These are phyloP conservation scores for Paspalum notatum DNA, from an alignment of 176 grass and related monocot species.

Conservation along the genomic window DNA sequence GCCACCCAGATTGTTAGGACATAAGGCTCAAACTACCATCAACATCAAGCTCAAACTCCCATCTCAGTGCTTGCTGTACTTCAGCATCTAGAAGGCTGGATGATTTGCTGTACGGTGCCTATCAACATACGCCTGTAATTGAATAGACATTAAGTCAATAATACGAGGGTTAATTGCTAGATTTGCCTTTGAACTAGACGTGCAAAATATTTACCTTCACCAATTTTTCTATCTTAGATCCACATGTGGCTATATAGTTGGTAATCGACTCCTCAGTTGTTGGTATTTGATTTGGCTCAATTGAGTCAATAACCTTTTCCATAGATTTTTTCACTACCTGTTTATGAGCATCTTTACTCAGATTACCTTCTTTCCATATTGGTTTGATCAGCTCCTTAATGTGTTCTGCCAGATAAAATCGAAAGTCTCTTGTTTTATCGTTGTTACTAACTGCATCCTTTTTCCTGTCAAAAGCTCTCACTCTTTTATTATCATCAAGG, in stretches of 20 bases:
- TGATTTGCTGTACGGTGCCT: conserved; percentile 32
- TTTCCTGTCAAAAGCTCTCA: conserved; percentile 41
- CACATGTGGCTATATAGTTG: conserved; percentile 43
- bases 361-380: conserved; percentile 61
- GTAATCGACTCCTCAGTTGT: conserved; percentile 42
- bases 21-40: conserved; percentile 24
- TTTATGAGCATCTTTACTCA: conserved; percentile 72
- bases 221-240: conserved; percentile 63
- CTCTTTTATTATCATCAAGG: conserved; percentile 34
- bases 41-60: conserved; percentile 18
- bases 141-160: conserved; percentile 29
- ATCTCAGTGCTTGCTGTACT: conserved; percentile 10
- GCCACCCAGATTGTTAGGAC: conserved; percentile 13
- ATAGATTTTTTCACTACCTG: conserved; percentile 64
- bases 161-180: conserved; percentile 24
- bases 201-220: conserved; percentile 58
- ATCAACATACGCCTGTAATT: conserved; percentile 58
- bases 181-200: conserved; percentile 1
- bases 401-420: conserved; percentile 63
- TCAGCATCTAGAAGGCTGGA: conserved; percentile 30
- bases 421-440: conserved; percentile 47
- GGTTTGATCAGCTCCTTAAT: conserved; percentile 77
- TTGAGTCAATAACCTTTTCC: conserved; percentile 58
- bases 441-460: conserved; percentile 24
- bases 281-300: conserved; percentile 61